Percentiles rank a stretch among this genome's conserved stretches.
Conservation (phyloP, 1,284 basidiomycete species). For the Malassezia brasiliensis region DNA sequence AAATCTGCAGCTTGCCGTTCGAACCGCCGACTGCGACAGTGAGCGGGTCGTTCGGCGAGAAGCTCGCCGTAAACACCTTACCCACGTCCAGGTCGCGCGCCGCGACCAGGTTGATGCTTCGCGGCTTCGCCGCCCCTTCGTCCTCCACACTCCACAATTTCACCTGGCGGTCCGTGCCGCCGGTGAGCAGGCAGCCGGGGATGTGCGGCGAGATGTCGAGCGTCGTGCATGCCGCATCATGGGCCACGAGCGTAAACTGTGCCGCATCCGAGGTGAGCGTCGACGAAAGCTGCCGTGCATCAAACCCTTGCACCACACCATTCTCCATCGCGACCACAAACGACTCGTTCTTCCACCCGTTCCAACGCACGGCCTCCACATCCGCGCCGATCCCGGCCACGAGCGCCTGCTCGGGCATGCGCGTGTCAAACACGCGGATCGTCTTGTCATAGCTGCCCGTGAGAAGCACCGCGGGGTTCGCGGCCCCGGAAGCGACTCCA, state of each 20-base stretch:
- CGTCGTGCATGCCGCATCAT: constrained; percentile 84
- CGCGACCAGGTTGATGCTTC: constrained; percentile 68
- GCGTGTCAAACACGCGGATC: constrained; percentile 81
- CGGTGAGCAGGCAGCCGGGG: constrained; percentile 80
- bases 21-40: constrained; percentile 89
- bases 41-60: constrained; percentile 87
- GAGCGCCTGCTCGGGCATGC: constrained; percentile 67
- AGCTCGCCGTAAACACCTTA: constrained; percentile 82
- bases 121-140: constrained; percentile 49
- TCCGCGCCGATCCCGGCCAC: constrained; percentile 72
- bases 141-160: constrained; percentile 72
- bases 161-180: constrained; percentile 79
- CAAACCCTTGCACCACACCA: constrained; percentile 62
- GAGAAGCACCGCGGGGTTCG: constrained; percentile 69
- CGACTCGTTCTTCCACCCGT: constrained; percentile 76
- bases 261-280: constrained; percentile 35
- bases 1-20: constrained; percentile 82
- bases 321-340: constrained; percentile 65
- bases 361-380: constrained; percentile 88
- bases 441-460: constrained; percentile 91
- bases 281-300: constrained; percentile 68
- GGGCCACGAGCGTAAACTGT: constrained; percentile 82
- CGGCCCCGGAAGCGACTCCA: constrained; percentile 16
- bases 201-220: constrained; percentile 86
- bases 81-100: constrained; percentile 88